Base-by-base conservation (phyloP, 1,139 yeast genomes). In the Casaregolazyma lundiana region DNA sequence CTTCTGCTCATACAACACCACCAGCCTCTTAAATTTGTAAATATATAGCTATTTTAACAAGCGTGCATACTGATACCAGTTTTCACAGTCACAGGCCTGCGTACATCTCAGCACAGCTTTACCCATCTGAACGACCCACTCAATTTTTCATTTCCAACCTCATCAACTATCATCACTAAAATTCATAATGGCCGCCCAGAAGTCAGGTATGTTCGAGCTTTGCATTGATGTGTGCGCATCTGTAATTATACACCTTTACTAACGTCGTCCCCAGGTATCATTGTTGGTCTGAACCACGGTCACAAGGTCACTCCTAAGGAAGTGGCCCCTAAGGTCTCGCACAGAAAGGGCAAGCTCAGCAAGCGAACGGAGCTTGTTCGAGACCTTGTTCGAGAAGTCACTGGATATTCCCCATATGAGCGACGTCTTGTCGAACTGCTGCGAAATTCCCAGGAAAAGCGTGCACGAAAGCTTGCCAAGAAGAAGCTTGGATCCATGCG, bases 361-460 rank as follows among this genome's bases (percentile, higher is more conserved):
- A 84, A 90, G 83, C 90, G 97, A 84, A 82, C 97, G 67, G 78
- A 78, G 54, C 94, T 94, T 71, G 98, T 94, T 70, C 87, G 98
- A 77, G 80, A 83, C 70, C 78, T 94, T 62, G 95, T 92, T 76
- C 84, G 84, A 72, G 99, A 94, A 80, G 97, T 94, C 69, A 80
- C 96, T 63, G 98, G 98, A 45, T 84, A 90, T 72, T 97, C 99
- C 64, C 98, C 99, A 77, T 94, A 94, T 78, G 98, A 94, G 81
- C 90, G 97, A 82, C 90, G 99, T 81, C 84, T 92, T 74, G 85
- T 94, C 70, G 99, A 94, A 79, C 83, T 94, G 79, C 82, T 94
- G 85, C 92, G 98, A 84, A 94, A 94, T 81, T 92, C 97, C 72
- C 96, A 96, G 84, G 99, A 94, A 80, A 94, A 94, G 95, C 94